Evolutionary conservation across 1,284 basidiomycete genomes (phyloP).

Genomic region (Amylostereum areolatum): DNA sequence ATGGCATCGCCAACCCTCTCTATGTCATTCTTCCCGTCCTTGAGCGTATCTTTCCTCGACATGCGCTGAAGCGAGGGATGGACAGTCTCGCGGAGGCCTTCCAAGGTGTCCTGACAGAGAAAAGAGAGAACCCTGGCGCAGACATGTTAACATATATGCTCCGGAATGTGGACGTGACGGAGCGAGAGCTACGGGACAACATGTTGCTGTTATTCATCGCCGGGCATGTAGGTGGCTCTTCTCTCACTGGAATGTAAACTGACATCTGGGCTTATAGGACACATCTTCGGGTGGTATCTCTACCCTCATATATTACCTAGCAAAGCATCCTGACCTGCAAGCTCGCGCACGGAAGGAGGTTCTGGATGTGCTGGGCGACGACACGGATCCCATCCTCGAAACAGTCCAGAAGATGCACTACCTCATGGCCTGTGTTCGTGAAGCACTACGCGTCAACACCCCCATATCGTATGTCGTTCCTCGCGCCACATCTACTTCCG

Average conservation of each 20-base stretch:
- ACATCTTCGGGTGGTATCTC: constrained; percentile 27
- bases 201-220: constrained; percentile 28
- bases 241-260: not conserved
- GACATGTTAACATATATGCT: constrained; percentile 29
- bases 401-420: constrained; percentile 19
- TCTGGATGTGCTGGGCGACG: constrained; percentile 10
- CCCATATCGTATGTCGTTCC: constrained; percentile 24
- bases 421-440: constrained; percentile 26
- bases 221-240: constrained; percentile 19
- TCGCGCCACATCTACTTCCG: constrained; percentile 15
- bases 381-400: constrained; percentile 18
- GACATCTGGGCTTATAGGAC: constrained; percentile 20
- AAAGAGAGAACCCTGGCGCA: constrained; percentile 22
- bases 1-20: constrained; percentile 22
- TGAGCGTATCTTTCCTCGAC: constrained; percentile 23
- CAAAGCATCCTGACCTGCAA: constrained; percentile 23
- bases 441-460: constrained; percentile 27
- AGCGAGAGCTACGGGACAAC: constrained; percentile 25
- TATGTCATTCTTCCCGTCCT: constrained; percentile 25
- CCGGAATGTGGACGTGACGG: constrained; percentile 21
- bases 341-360: constrained; percentile 22
- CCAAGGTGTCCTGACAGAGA: constrained; percentile 16
- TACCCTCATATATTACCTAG: constrained; percentile 25
- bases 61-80: constrained; percentile 14
- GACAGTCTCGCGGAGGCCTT: constrained; percentile 21